Conservation (phyloP, 2,329 filamentous ascomycete genomes). For the Monilinia polystroma region DNA sequence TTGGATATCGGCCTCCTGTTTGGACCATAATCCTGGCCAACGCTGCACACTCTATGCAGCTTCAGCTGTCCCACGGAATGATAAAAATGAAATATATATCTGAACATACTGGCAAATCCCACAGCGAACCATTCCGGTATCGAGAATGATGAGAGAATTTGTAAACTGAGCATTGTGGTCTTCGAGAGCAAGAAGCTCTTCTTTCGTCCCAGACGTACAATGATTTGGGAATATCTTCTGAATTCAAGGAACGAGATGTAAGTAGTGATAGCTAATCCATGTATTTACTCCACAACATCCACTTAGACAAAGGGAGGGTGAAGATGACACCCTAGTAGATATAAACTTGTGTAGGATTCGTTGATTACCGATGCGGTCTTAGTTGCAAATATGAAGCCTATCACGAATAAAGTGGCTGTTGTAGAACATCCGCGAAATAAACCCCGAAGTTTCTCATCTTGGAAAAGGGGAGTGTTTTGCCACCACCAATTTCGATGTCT, state of each 20-base stretch:
- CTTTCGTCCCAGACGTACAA: neutral
- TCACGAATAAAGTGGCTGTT: constrained; percentile 20
- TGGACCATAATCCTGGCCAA: constrained; percentile 20
- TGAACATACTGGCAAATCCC: neutral
- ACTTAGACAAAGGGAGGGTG: constrained; percentile 22
- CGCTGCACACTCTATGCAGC: constrained; percentile 16
- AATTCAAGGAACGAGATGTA: neutral
- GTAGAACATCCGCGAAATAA: constrained; percentile 11
- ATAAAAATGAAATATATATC: neutral
- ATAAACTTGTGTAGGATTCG: constrained; percentile 12
- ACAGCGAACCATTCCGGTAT: neutral
- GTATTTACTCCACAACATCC: constrained; percentile 11
- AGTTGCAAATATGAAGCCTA: constrained; percentile 17
- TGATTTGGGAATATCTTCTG: neutral
- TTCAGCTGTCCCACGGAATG: neutral
- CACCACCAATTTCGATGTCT: neutral
- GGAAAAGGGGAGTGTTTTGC: constrained; percentile 1
- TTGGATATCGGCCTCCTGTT: constrained; percentile 27
- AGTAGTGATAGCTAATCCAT: constrained; percentile 5
- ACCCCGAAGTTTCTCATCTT: neutral
- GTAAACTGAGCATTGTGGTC: neutral
- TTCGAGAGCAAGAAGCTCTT: neutral
- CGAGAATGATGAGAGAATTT: neutral
- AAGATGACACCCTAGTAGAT: constrained; percentile 14
- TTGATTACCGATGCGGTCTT: constrained; percentile 16